phyloP scores from a whole-genome alignment of 2,329 filamentous ascomycete genomes.

The Ascochyta viciae-villosae region DNA sequence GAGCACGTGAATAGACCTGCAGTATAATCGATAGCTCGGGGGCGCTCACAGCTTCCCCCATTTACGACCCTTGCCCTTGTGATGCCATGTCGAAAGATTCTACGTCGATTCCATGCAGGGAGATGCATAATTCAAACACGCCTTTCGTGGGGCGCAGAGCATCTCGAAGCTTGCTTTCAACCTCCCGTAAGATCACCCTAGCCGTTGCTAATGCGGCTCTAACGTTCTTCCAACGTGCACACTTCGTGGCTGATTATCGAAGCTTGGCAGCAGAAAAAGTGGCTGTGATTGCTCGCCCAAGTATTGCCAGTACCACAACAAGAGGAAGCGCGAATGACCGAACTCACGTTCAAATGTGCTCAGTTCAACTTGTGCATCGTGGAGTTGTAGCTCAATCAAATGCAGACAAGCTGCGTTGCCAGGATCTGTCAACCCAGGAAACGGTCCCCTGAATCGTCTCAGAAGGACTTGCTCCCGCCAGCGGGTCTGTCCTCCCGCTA shows the following conservation, averaged over 20 bases:
- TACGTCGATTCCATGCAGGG: constrained; percentile 13
- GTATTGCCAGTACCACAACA: neutral
- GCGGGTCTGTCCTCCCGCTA: constrained; percentile 16
- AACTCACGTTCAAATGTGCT: too few relatives aligned
- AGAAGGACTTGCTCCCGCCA: neutral
- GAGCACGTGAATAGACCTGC: neutral
- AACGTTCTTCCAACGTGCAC: constrained; percentile 1
- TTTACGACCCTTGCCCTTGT: neutral
- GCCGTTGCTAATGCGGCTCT: constrained; percentile 3
- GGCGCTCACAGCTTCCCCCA: neutral
- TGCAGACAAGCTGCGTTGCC: neutral
- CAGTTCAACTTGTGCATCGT: too few relatives aligned
- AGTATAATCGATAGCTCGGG: neutral
- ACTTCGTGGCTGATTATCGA: constrained; percentile 5
- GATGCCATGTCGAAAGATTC: constrained; percentile 1
- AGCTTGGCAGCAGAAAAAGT: constrained; percentile 8
- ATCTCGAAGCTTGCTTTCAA: neutral
- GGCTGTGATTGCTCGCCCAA: neutral
- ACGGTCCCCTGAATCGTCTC: neutral
- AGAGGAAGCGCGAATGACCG: neutral
- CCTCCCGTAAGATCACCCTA: neutral
- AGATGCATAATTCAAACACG: constrained; percentile 6
- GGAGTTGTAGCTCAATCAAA: neutral
- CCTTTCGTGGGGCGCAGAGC: neutral
- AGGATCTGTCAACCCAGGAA: neutral